Percentiles rank a stretch among this genome's conserved stretches.
phyloP scores from a whole-genome alignment of 306 rosid genomes.

The Quercus glauca region DNA sequence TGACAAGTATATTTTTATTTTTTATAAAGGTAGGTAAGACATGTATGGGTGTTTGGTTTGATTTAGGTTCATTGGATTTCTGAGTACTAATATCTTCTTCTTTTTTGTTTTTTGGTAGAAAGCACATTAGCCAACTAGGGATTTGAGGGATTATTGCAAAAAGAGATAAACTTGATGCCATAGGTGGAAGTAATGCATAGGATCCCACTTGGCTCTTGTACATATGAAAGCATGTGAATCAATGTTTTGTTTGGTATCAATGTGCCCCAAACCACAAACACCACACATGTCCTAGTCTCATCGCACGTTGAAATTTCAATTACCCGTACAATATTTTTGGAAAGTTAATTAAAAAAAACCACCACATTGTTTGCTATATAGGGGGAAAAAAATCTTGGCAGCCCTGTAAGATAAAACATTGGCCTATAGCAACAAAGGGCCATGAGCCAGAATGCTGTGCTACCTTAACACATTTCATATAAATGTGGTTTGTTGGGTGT shows the following conservation, averaged over 20 bases:
- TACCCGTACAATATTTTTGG: neutral
- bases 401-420: neutral
- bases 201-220: neutral
- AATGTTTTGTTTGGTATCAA: slow-evolving; percentile 4
- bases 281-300: neutral
- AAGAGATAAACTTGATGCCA: neutral
- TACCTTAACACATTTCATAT: neutral
- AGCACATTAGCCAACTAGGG: neutral
- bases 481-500: neutral
- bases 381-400: neutral
- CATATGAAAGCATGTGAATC: slow-evolving; percentile 3
- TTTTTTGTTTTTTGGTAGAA: too few relatives aligned
- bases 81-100: too few relatives aligned
- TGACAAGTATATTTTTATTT: neutral
- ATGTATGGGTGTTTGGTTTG: neutral
- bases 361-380: neutral
- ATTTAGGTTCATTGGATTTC: too few relatives aligned
- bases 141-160: neutral
- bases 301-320: neutral
- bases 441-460: neutral
- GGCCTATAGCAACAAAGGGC: neutral
- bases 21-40: neutral
- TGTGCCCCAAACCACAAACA: slow-evolving; percentile 19
- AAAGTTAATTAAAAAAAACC: neutral
- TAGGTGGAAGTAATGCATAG: neutral